These are phyloP conservation scores for Hypoxylon perforatum DNA, from an alignment of 495 filamentous ascomycete species.

Conservation along the genomic window DNA sequence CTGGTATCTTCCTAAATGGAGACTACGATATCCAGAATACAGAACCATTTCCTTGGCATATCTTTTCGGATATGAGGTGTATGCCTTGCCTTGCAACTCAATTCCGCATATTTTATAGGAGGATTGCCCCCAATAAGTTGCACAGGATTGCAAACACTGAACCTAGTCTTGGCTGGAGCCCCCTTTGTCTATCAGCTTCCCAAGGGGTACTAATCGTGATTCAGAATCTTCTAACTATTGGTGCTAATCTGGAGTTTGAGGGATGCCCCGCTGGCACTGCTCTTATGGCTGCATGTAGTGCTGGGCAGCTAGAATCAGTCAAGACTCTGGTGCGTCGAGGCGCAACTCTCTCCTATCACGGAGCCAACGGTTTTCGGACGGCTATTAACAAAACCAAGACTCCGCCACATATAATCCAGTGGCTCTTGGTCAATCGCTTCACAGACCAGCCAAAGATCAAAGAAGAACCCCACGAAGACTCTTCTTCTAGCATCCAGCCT, in stretches of 20 bases:
- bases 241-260: slow-evolving; percentile 11
- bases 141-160: slow-evolving; percentile 12
- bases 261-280: slow-evolving; percentile 16
- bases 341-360: slow-evolving; percentile 5
- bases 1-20: not conserved
- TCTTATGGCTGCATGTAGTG: slow-evolving; percentile 11
- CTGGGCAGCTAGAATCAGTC: slow-evolving; percentile 10
- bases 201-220: not conserved
- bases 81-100: not conserved
- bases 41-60: slow-evolving; percentile 1
- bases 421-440: slow-evolving; percentile 15
- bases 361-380: slow-evolving; percentile 6
- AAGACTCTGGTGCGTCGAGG: slow-evolving; percentile 14
- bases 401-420: slow-evolving; percentile 5
- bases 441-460: slow-evolving; percentile 17
- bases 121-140: not conserved
- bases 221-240: slow-evolving; percentile 6
- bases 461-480: not conserved
- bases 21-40: slow-evolving; percentile 1
- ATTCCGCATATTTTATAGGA: slow-evolving; percentile 4
- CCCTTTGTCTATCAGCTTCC: slow-evolving; percentile 8
- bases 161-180: not conserved
- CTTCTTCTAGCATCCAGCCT: not conserved
- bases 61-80: no score
- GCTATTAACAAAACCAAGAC: slow-evolving; percentile 7